phyloP scores from a whole-genome alignment of 1,139 yeast species.

The Protomyces inundatus region DNA sequence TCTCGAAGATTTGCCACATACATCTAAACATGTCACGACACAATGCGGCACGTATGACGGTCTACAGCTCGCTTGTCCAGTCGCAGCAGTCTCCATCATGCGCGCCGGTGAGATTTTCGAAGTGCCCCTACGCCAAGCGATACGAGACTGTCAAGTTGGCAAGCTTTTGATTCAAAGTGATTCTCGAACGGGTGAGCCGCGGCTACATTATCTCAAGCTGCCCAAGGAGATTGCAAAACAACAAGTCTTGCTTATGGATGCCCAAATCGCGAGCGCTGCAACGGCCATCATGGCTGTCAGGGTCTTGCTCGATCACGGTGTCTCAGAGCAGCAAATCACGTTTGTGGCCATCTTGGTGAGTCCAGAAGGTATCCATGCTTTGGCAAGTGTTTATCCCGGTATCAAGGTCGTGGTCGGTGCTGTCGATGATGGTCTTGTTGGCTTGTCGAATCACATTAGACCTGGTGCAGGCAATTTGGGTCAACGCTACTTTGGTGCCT shows the following conservation, averaged over 20 bases:
- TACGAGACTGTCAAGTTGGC: slow-evolving; percentile 75
- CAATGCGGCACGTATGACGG: slow-evolving; percentile 47
- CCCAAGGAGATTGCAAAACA: slow-evolving; percentile 41
- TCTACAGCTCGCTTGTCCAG: slow-evolving; percentile 40
- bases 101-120: slow-evolving; percentile 92
- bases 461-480: slow-evolving; percentile 29
- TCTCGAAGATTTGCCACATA: slow-evolving; percentile 42
- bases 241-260: slow-evolving; percentile 64
- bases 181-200: slow-evolving; percentile 86
- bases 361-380: slow-evolving; percentile 70
- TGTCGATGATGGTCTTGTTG: slow-evolving; percentile 39
- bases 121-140: slow-evolving; percentile 64
- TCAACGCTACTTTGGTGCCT: slow-evolving; percentile 26
- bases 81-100: slow-evolving; percentile 71
- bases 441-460: slow-evolving; percentile 15
- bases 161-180: slow-evolving; percentile 83
- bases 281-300: slow-evolving; percentile 93
- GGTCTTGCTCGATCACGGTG: slow-evolving; percentile 75
- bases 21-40: slow-evolving; percentile 43
- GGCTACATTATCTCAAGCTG: slow-evolving; percentile 68
- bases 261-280: slow-evolving; percentile 87
- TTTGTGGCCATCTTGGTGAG: slow-evolving; percentile 69
- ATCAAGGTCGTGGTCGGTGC: slow-evolving; percentile 67
- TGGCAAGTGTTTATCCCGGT: slow-evolving; percentile 65
- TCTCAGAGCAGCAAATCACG: slow-evolving; percentile 57